Evolutionary conservation across 345 rosid genomes (phyloP), one percentile per base, ranked within the genome.

Genomic region (Salix viminalis): DNA sequence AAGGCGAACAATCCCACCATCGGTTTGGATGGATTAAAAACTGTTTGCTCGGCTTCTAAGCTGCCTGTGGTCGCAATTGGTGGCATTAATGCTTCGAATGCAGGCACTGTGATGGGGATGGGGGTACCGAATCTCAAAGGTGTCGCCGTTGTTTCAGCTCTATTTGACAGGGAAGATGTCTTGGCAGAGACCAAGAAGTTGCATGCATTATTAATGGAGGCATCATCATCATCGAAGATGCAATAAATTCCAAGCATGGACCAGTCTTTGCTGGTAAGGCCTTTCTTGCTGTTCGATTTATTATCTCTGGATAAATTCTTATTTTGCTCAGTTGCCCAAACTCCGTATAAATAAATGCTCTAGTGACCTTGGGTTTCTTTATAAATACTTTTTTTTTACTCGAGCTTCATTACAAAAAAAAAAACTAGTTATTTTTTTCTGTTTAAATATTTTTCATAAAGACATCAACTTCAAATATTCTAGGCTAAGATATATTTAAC

Each of bases 21-120:
- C 11, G 98, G 97, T 74, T 86, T 96, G 81, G 94, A 93, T 73
- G 99, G 98, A 58, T 76, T 96, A 50, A 89, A 79, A 86, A 71
- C 84, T 8, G 94, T 96, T 34, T 96, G 99, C 24, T 28, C 81
- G 79, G 84, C 98, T 34, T 91, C 97, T 41, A 92, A 88, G 77
- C 73, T 96, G 74, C 98, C 97, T 0, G 97, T 93, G 42, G 98
- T 93, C 71, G 97, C 98, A 16, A 96, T 96, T 5, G 97, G 98
- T 18, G 98, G 99, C 39, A 91, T 96, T 0, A 87, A 86, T 32
- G 75, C 86, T 50, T 89, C 94, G 16, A 93, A 93, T 56, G 92
- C 92, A 9, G 76, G 66, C 4, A 54, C 81, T 28, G 92, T 96
- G 65, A 85, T 91, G 91, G 87, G 72, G 77, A 81, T 84, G 2